phyloP scores from a whole-genome alignment of 2,329 filamentous ascomycete genomes.

The Venturia effusa region DNA sequence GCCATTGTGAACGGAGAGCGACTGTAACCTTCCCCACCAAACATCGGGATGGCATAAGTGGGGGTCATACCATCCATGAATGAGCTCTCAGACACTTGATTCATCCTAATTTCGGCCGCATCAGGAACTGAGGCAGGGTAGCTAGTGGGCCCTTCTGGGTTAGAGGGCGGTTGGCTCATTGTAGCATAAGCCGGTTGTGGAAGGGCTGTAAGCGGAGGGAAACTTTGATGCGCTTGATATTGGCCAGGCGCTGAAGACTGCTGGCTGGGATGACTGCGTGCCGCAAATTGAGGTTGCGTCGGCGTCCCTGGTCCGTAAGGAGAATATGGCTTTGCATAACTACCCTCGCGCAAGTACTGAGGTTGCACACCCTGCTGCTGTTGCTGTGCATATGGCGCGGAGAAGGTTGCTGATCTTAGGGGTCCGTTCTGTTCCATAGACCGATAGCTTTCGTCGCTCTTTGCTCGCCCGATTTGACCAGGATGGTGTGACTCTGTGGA shows the following conservation, averaged over 20 bases:
- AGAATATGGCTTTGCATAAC: constrained; percentile 9
- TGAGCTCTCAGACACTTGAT: constrained; percentile 15
- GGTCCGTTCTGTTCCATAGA: constrained; percentile 2
- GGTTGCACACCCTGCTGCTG: not conserved
- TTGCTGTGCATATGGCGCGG: not conserved
- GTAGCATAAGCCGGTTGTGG: constrained; percentile 38
- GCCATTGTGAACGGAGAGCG: constrained; percentile 82
- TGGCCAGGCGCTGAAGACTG: constrained; percentile 24
- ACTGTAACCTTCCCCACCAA: constrained; percentile 71
- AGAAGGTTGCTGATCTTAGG: constrained; percentile 5
- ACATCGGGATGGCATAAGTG: constrained; percentile 67
- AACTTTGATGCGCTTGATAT: constrained; percentile 51
- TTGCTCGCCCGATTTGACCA: constrained; percentile 21
- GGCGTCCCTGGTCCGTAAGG: constrained; percentile 2
- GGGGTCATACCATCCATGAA: constrained; percentile 35
- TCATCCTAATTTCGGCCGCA: constrained; percentile 5
- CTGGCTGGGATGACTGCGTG: constrained; percentile 35
- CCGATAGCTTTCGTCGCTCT: constrained; percentile 24
- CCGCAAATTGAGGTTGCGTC: constrained; percentile 23
- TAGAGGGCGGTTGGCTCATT: constrained; percentile 15
- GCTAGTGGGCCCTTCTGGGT: not conserved
- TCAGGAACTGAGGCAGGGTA: constrained; percentile 1
- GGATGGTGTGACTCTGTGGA: constrained; percentile 18
- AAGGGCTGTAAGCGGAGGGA: constrained; percentile 48
- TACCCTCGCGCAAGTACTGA: constrained; percentile 1